Percentiles rank a stretch among this genome's conserved stretches.
phyloP scores from a whole-genome alignment of 768 basidiomycete genomes.

The Albatrellus ellisii region DNA sequence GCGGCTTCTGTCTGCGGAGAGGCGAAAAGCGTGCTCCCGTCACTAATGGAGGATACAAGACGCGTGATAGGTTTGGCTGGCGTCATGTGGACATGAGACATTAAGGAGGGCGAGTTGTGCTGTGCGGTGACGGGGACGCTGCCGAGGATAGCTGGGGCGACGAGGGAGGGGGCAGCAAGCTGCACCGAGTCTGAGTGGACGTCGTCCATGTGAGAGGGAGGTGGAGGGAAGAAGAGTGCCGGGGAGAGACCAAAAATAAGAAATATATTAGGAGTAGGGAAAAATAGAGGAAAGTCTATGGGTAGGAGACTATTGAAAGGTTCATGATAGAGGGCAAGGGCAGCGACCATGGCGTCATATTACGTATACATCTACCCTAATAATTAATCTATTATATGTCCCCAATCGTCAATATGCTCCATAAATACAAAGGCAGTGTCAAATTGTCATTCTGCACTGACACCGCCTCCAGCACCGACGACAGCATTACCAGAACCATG shows the following conservation, averaged over 20 bases:
- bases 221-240: no score
- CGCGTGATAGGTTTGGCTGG: constrained; percentile 17
- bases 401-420: constrained; percentile 66
- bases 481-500: constrained; percentile 41
- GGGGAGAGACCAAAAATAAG: not conserved
- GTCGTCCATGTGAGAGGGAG: not conserved
- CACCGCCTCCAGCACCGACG: constrained; percentile 76
- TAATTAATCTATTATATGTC: constrained; percentile 1
- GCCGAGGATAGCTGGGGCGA: constrained; percentile 2
- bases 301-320: not conserved
- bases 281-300: not conserved
- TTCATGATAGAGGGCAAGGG: not conserved
- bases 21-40: constrained; percentile 7
- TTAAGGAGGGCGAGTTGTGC: constrained; percentile 16
- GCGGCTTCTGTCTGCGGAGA: no score
- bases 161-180: constrained; percentile 5
- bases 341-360: no score
- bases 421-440: constrained; percentile 90
- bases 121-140: constrained; percentile 10
- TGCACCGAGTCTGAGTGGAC: no score
- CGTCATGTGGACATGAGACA: constrained; percentile 21
- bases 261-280: not conserved
- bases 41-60: constrained; percentile 16
- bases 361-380: not conserved
- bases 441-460: constrained; percentile 97